A percentile compares a stretch with the other conserved stretches of the same genome.
phyloP scores from a whole-genome alignment of 164 flowering plant species.

The Cinnamomum chago region DNA sequence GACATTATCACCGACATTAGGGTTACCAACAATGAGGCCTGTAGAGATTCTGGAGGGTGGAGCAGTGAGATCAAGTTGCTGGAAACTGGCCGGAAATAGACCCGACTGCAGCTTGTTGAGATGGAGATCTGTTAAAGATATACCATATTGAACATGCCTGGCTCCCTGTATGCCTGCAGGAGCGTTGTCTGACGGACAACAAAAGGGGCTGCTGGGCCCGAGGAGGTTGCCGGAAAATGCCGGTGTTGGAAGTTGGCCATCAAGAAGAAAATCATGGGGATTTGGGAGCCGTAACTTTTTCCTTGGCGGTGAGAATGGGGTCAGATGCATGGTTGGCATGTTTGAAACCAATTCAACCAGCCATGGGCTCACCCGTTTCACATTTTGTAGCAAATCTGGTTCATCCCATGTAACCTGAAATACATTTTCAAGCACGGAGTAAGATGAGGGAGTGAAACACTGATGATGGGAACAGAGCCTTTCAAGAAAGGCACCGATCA shows the following conservation, averaged over 20 bases:
- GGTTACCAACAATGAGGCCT: constrained; percentile 17
- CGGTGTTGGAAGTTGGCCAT: constrained; percentile 47
- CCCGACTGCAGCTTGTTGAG: constrained; percentile 54
- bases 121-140: constrained; percentile 70
- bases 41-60: constrained; percentile 32
- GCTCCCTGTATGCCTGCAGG: constrained; percentile 99
- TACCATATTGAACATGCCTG: constrained; percentile 94
- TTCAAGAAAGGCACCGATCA: neutral
- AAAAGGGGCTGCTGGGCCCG: constrained; percentile 62
- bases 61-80: constrained; percentile 26
- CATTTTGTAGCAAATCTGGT: constrained; percentile 89
- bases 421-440: neutral
- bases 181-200: constrained; percentile 57
- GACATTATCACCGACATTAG: constrained; percentile 38
- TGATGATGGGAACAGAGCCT: neutral
- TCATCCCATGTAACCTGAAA: constrained; percentile 96
- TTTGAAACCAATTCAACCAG: constrained; percentile 83
- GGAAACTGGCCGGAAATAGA: constrained; percentile 45
- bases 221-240: constrained; percentile 56
- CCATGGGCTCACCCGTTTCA: constrained; percentile 95
- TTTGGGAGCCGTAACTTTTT: constrained; percentile 70
- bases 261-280: constrained; percentile 51
- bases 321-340: constrained; percentile 66
- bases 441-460: neutral
- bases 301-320: constrained; percentile 77